Conservation (phyloP, 768 basidiomycete genomes). For the Naganishia vaughanmartiniae region DNA sequence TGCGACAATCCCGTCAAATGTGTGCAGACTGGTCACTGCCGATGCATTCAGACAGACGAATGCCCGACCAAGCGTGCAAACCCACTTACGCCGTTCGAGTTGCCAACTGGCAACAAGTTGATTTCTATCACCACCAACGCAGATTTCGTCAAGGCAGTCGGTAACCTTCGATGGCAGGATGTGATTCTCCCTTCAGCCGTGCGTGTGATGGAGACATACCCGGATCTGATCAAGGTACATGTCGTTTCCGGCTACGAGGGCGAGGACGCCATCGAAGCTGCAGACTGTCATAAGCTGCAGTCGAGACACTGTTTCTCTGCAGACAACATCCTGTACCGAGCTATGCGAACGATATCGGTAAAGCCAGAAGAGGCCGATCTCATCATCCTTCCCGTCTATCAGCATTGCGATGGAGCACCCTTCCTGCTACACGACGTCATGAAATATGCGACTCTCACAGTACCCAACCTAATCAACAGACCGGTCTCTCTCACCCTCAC, state of each 20-base stretch:
- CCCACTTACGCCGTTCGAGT: slow-evolving; percentile 37
- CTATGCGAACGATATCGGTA: slow-evolving; percentile 44
- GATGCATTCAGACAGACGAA: slow-evolving; percentile 48
- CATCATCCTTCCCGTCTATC: slow-evolving; percentile 48
- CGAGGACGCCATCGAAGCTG: slow-evolving; percentile 41
- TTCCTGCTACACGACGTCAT: slow-evolving; percentile 43
- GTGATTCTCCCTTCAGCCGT: slow-evolving; percentile 46
- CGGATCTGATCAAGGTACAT: slow-evolving; percentile 47
- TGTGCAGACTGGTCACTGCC: slow-evolving; percentile 50
- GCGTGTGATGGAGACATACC: slow-evolving; percentile 37
- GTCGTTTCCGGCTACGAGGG: slow-evolving; percentile 44
- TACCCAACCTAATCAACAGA: slow-evolving; percentile 39
- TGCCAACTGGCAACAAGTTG: slow-evolving; percentile 24
- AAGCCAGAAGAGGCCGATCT: slow-evolving; percentile 50
- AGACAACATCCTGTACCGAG: slow-evolving; percentile 47
- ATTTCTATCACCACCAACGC: slow-evolving; percentile 25
- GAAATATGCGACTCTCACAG: slow-evolving; percentile 38
- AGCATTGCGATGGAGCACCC: slow-evolving; percentile 42
- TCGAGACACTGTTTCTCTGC: slow-evolving; percentile 50
- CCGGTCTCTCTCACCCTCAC: slow-evolving; percentile 44
- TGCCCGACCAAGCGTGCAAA: slow-evolving; percentile 42
- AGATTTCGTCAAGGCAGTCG: slow-evolving; percentile 34
- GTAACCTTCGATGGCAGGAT: slow-evolving; percentile 40
- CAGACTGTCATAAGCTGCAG: slow-evolving; percentile 43
- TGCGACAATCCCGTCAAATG: slow-evolving; percentile 49